Percentiles rank a stretch among this genome's conserved stretches.
Evolutionary conservation across 768 basidiomycete species (phyloP).

Genomic region (Termitomyces sp.): DNA sequence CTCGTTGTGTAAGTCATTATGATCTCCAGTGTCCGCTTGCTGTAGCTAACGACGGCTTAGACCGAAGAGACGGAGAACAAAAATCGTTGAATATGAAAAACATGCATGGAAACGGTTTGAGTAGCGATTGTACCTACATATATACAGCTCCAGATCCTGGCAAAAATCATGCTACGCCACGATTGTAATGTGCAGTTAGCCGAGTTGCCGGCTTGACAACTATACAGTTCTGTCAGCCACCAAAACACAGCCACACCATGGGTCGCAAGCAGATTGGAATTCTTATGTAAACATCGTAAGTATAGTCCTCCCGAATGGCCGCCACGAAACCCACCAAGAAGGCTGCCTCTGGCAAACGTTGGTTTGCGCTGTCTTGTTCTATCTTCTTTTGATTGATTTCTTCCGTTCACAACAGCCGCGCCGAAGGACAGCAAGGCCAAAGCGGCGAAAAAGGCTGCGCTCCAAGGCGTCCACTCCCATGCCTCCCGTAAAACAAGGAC

Average conservation of each 20-base stretch:
- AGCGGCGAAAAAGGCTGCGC: conserved; percentile 92
- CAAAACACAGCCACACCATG: conserved; percentile 12
- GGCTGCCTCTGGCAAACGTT: conserved; percentile 41
- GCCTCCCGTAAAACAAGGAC: conserved; percentile 75
- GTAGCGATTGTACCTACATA: conserved; percentile 5
- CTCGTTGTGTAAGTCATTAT: conserved; percentile 56
- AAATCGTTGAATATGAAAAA: conserved; percentile 66
- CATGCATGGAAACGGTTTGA: conserved; percentile 78
- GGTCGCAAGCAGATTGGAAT: background rate
- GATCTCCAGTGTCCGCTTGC: background rate
- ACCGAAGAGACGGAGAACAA: conserved; percentile 44
- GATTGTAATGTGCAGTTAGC: background rate
- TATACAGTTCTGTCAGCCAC: conserved; percentile 16
- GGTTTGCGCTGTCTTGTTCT: conserved; percentile 12
- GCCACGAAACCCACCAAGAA: conserved; percentile 62
- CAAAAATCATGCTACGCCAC: background rate
- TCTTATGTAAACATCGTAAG: conserved; percentile 15
- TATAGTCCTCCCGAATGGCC: conserved; percentile 43
- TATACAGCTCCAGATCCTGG: background rate
- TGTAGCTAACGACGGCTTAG: conserved; percentile 21
- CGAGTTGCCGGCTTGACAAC: conserved; percentile 4
- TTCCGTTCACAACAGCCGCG: conserved; percentile 21
- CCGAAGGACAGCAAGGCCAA: conserved; percentile 72
- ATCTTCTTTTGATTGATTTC: background rate
- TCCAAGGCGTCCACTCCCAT: conserved; percentile 79